Conservation (phyloP, 2,329 filamentous ascomycete genomes). For the Cladorrhinum sp. region DNA sequence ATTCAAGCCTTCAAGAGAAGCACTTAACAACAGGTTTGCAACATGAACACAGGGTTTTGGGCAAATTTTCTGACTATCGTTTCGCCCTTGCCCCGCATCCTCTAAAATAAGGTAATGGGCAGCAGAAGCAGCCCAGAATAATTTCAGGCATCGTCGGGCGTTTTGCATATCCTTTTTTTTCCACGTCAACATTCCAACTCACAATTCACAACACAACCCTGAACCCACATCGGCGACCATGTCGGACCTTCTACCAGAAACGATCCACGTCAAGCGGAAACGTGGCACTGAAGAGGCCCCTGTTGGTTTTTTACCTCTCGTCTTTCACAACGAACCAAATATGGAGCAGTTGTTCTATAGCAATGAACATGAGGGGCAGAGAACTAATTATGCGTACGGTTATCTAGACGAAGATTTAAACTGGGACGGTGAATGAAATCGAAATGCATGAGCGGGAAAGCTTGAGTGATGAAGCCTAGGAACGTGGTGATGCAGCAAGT, state of each 20-base stretch:
- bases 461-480: no score
- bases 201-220: conserved; percentile 3
- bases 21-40: neutral
- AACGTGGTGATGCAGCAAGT: no score
- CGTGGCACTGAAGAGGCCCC: conserved; percentile 51
- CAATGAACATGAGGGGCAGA: no score
- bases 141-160: conserved; percentile 3
- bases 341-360: no score
- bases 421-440: no score
- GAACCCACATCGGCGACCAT: conserved; percentile 34
- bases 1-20: neutral
- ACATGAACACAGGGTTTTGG: no score
- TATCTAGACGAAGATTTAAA: no score
- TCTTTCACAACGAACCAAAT: no score
- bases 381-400: no score
- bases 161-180: neutral
- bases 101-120: no score
- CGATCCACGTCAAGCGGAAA: conserved; percentile 62
- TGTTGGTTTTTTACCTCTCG: conserved; percentile 49
- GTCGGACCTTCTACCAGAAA: conserved; percentile 53
- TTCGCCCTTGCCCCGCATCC: neutral
- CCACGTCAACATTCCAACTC: neutral
- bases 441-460: no score
- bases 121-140: neutral
- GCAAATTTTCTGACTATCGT: no score